Evolutionary conservation across 306 rosid species (phyloP).

Genomic region (Vigna hirtella): DNA sequence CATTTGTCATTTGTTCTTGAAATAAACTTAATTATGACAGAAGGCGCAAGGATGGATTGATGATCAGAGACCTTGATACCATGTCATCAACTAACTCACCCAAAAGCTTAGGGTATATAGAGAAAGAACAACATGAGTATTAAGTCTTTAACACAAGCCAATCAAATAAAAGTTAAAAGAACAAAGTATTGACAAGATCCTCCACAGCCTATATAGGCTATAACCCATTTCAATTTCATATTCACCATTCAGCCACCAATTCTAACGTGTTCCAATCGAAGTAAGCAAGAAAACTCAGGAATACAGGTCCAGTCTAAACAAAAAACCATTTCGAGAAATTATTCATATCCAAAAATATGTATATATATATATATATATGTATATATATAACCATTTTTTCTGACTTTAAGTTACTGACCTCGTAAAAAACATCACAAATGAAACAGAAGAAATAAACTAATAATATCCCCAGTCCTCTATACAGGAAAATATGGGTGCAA

Average conservation of each 20-base stretch:
- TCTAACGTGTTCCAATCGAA: neutral
- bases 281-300: neutral
- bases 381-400: too few relatives aligned
- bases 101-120: slow-evolving; percentile 12
- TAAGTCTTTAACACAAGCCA: neutral
- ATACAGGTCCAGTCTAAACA: neutral
- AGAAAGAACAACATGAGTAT: neutral
- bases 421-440: neutral
- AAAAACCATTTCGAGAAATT: too few relatives aligned
- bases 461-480: neutral
- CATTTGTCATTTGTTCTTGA: too few relatives aligned
- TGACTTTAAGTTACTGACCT: neutral
- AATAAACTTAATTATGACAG: too few relatives aligned
- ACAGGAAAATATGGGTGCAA: neutral
- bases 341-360: neutral
- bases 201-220: neutral
- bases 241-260: too few relatives aligned
- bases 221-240: neutral
- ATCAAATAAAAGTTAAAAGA: neutral
- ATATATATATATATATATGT: too few relatives aligned
- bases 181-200: neutral
- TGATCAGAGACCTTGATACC: neutral
- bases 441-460: neutral
- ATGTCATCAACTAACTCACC: slow-evolving; percentile 11
- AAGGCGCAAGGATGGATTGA: too few relatives aligned